Base-by-base conservation (phyloP, 2,329 filamentous ascomycete genomes). In the Neoascochyta sp. region DNA sequence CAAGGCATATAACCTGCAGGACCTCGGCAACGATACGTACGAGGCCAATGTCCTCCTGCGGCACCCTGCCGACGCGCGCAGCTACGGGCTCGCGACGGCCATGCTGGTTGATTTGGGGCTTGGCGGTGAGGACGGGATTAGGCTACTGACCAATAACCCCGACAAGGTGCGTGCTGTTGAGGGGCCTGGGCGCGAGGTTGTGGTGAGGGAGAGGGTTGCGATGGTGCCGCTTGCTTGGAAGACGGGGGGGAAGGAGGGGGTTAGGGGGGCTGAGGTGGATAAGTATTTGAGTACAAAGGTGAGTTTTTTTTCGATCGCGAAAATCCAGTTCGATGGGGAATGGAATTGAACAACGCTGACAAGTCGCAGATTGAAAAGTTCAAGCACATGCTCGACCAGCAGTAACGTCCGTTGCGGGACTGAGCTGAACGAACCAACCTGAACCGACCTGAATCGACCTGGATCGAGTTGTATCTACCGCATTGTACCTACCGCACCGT, bases 191-290 rank as follows among this genome's bases (percentile, higher is more conserved):
- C 71, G 88, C 8, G 90, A 98, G 65, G 74, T 98, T 9, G 74
- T 83, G 7, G 92, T 98, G 2, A 85, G 76, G 45, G 90, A 96
- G 65, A 70, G 92, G 24, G 89, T 98, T 9, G 82, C 89, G 2
- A 98, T 98, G 92, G 81, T 98, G 35, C 92, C 92, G 3, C 61
- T 96, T 39, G 89, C 87, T 7, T 98, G 92, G 92, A 85, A 85
- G 57, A 76, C 74, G 7, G 86, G 85, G 1, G 77, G 78, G 4
- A 78, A 80, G 48, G 81, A 81, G 22, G 92, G 92, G 0, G 86
- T 96, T 41, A 77, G 79, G 39, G 90, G 90, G 53, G 76, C 81
- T 31, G 92, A 98, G 66, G 85, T 96, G 25, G 87, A 95, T 51
- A 88, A 86, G 5, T 98, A 98, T 69, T 68, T 98, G 42, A 86